Evolutionary conservation across 179 eudicot species (phyloP), one percentile per base, ranked within the genome.

Genomic region (Patellifolia procumbens): DNA sequence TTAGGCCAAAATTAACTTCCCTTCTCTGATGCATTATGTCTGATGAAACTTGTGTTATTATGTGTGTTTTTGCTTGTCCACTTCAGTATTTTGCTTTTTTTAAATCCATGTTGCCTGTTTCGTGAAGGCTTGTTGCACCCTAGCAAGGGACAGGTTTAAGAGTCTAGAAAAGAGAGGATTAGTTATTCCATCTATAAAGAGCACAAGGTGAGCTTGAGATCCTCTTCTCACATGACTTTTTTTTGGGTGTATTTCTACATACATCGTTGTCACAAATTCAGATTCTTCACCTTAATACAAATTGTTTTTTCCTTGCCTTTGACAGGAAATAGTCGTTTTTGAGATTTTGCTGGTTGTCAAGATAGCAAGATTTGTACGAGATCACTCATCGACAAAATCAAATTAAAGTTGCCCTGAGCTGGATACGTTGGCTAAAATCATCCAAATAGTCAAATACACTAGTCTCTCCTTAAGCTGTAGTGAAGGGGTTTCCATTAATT

Each of bases 91-190:
- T 31, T 61, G 22, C 4, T 10, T 61, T 15, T 59, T 58, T 32
- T 28, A 34, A 16, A 31, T 37, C 6, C n/a, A 17, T 65, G 74
- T 61, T 62, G 22, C 24, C 29, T 46, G 35, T 53, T 52, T 60
- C 75, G 49, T 85, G 79, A 73, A 88, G 99, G 97, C 89, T 8
- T 95, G 99, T 82, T 85, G 85, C 78, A 92, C 97, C 2, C 89
- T 95, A 64, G 97, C 97, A 49, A 91, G 87, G 79, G 99, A 95
- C 79, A 87, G 97, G 37, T 95, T 78, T 70, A 94, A 95, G 87
- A 95, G 97, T 87, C 83, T 92, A 35, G 97, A 95, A 87, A 92
- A 95, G 85, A 84, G 99, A 80, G 99, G 99, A 67, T 76, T 94
- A 83, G 60, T 91, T 73, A 87, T 87, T 68, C 97, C 99, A 34